Evolutionary conservation across 129 eudicot genomes (phyloP).

Genomic region (Artemisia annua): DNA sequence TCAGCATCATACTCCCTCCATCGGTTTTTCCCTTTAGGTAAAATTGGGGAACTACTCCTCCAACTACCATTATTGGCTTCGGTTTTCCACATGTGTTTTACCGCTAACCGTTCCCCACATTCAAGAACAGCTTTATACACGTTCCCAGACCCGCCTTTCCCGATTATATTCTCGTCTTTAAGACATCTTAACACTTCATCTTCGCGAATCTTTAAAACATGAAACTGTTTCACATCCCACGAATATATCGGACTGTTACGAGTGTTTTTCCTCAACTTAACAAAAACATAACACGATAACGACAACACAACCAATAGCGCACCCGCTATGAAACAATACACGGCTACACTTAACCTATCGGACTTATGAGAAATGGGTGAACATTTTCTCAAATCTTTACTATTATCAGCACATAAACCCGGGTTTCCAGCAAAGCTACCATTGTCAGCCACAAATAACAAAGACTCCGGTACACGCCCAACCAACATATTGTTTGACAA

Average conservation of each 20-base stretch:
- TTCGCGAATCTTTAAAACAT: slow-evolving; percentile 52
- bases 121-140: slow-evolving; percentile 49
- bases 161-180: slow-evolving; percentile 54
- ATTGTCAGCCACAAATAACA: slow-evolving; percentile 37
- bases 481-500: slow-evolving; percentile 52
- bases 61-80: slow-evolving; percentile 39
- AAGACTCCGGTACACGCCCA: slow-evolving; percentile 51
- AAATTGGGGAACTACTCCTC: slow-evolving; percentile 43
- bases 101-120: slow-evolving; percentile 55
- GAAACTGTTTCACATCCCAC: slow-evolving; percentile 60
- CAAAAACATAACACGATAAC: slow-evolving; percentile 29
- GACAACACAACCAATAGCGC: slow-evolving; percentile 36
- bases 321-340: slow-evolving; percentile 50
- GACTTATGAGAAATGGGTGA: slow-evolving; percentile 40
- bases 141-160: slow-evolving; percentile 66
- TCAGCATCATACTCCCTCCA: slow-evolving; percentile 64
- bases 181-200: slow-evolving; percentile 50
- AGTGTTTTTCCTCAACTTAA: slow-evolving; percentile 28
- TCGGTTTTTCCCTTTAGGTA: slow-evolving; percentile 38
- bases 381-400: slow-evolving; percentile 42
- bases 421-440: slow-evolving; percentile 59
- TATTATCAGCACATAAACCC: slow-evolving; percentile 53
- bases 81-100: slow-evolving; percentile 58
- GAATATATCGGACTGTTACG: slow-evolving; percentile 31
- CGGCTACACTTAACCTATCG: slow-evolving; percentile 14